Percentiles rank a stretch among this genome's conserved stretches.
These are phyloP conservation scores for Blastomyces emzantsi DNA, from an alignment of 2,329 filamentous ascomycete species.

Conservation along the genomic window DNA sequence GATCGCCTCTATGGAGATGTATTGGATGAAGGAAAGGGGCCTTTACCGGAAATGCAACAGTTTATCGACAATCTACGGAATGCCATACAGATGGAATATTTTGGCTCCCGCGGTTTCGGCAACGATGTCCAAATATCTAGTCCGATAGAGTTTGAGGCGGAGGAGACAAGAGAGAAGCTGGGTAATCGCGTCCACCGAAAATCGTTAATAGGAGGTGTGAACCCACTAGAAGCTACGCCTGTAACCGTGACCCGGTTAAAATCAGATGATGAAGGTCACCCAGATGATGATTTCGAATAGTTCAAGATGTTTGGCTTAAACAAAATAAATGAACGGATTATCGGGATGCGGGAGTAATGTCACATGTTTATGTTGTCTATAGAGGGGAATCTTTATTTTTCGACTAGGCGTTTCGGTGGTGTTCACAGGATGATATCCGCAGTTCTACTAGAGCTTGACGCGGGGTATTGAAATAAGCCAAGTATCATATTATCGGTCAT, in stretches of 20 bases:
- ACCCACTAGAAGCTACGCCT: constrained; percentile 46
- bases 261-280: constrained; percentile 27
- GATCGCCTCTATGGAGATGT: constrained; percentile 43
- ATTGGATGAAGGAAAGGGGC: constrained; percentile 34
- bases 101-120: constrained; percentile 35
- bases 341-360: neutral
- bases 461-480: neutral
- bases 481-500: constrained; percentile 1
- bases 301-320: neutral
- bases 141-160: constrained; percentile 23
- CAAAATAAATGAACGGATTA: neutral
- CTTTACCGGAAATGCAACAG: constrained; percentile 45
- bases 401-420: neutral
- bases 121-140: constrained; percentile 23
- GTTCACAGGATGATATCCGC: neutral
- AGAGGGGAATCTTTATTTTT: neutral
- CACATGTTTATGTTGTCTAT: neutral
- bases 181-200: constrained; percentile 44
- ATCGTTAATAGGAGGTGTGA: constrained; percentile 45
- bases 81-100: constrained; percentile 35
- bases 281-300: constrained; percentile 43
- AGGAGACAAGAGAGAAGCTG: constrained; percentile 47
- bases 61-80: constrained; percentile 38
- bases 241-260: constrained; percentile 30
- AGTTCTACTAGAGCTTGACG: constrained; percentile 4